Evolutionary conservation across 768 basidiomycete species (phyloP), one percentile per base, ranked within the genome.

Genomic region (Trametes maxima): DNA sequence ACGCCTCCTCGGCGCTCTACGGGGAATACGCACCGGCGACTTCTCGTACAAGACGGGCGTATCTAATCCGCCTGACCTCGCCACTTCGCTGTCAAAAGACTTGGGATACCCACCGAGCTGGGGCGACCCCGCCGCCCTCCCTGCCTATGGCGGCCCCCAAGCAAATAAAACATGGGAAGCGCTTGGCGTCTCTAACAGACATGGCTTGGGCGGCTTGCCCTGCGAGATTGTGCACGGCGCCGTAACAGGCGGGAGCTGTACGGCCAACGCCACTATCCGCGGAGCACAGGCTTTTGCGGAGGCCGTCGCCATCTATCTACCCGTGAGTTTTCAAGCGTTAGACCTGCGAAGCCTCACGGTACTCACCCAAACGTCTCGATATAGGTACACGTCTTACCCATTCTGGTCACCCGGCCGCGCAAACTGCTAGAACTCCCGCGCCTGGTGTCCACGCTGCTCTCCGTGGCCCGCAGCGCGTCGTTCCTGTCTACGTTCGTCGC

Each of bases 401-500:
- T 85, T 44, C 74, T 91, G 12, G 70, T 91, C 22, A 85, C 83
- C 11, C 80, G 79, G 17, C 89, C 90, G 0, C 73, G 74, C 46
- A 76, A 74, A 12, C 76, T 90, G 14, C 71, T 89, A 0, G 74
- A 76, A 7, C 76, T 77, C 1, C 77, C 75, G 28, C 76, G 73
- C 21, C 66, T 80, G 13, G 33, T 85, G 12, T 54, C 67, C 1
- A 79, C 79, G 0, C 62, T 86, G 37, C 63, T 82, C 13, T 79
- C 83, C 25, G 81, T 85, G 33, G 59, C 85, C 2, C 85, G 87
- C 48, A 90, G 88, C 68, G 85, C 91, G 0, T 72, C 83, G 1
- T 92, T 92, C 75, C 80, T 93, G 45, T 84, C 89, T 13, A 75
- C 84, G 1, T 93, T 93, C 66, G 79, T 92, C 44, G 79, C 86